Evolutionary conservation across 2,329 filamentous ascomycete species (phyloP), one percentile per base, ranked within the genome.

Genomic region (Penicillium sp.): DNA sequence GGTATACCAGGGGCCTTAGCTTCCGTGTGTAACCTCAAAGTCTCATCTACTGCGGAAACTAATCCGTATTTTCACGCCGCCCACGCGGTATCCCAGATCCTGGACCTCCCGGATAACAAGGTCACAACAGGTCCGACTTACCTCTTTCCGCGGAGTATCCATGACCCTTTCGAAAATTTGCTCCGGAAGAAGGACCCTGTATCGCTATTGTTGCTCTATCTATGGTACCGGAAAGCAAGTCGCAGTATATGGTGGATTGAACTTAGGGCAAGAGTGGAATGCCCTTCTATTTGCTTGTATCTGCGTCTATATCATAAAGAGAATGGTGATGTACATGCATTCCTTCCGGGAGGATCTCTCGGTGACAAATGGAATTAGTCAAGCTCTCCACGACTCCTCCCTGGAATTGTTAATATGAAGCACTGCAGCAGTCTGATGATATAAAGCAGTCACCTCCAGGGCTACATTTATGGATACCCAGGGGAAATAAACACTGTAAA

Each of bases 201-300:
- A 0, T 74, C 77, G 1, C 68, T 79, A 0, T 40, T 78, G 48
- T 37, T 79, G 35, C 58, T 79, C 0, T 77, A 76, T 59, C 54
- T 78, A 4, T 79, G 76, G 77, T 79, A 78, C 44, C 63, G 66
- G 20, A 78, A 77, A 62, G 67, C 70, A 53, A 48, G 75, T 35
- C 68, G 68, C 16, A 68, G 68, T 62, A 71, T 78, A 58, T 79
- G 77, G 77, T 79, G 76, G 75, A 72, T 79, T 56, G 71, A 71
- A 20, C 66, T 78, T 1, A 68, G 77, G 34, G 74, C 76, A 1
- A 69, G 69, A 50, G 69, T 79, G 35, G 78, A 79, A 61, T 72
- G 73, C 42, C 74, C 74, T 35, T 67, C 76, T n/a, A 79, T 79
- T 40, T 67, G 67, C 54, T 57, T 56, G 13, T 79, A 79, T 42